These are phyloP conservation scores for Carallia brachiata DNA, from an alignment of 345 rosid genomes.

Conservation along the genomic window DNA sequence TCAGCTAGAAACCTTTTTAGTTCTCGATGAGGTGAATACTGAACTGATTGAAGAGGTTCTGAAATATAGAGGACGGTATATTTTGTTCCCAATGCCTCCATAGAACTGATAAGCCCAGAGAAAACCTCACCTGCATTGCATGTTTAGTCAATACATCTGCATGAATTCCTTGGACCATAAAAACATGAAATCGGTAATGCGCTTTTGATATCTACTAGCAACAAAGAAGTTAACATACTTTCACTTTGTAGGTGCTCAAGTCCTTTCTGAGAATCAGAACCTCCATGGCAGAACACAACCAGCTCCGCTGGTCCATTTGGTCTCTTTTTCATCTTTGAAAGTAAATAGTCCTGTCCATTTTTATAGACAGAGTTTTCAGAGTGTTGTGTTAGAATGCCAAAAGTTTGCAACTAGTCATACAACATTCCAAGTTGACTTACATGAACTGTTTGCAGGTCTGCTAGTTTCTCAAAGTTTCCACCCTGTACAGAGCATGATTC, in stretches of 20 bases:
- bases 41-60: slow-evolving; percentile 53
- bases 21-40: slow-evolving; percentile 54
- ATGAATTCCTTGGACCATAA: slow-evolving; percentile 8
- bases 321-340: slow-evolving; percentile 59
- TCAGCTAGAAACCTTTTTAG: slow-evolving; percentile 88
- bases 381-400: neutral
- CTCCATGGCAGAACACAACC: slow-evolving; percentile 67
- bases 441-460: slow-evolving; percentile 54
- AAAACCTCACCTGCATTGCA: slow-evolving; percentile 68
- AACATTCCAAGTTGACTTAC: slow-evolving; percentile 36
- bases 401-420: neutral
- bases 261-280: slow-evolving; percentile 34
- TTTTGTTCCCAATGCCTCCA: slow-evolving; percentile 63
- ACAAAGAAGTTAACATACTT: slow-evolving; percentile 42
- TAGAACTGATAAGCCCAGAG: slow-evolving; percentile 59
- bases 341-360: slow-evolving; percentile 59
- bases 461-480: slow-evolving; percentile 58
- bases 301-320: slow-evolving; percentile 61
- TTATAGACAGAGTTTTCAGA: slow-evolving; percentile 11
- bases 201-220: neutral
- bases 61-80: slow-evolving; percentile 80
- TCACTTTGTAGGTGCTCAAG: slow-evolving; percentile 47
- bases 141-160: slow-evolving; percentile 6
- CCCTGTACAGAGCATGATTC: slow-evolving; percentile 68
- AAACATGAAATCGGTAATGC: slow-evolving; percentile 8